phyloP scores from a whole-genome alignment of 2,329 filamentous ascomycete species.

The Phoma sp. region DNA sequence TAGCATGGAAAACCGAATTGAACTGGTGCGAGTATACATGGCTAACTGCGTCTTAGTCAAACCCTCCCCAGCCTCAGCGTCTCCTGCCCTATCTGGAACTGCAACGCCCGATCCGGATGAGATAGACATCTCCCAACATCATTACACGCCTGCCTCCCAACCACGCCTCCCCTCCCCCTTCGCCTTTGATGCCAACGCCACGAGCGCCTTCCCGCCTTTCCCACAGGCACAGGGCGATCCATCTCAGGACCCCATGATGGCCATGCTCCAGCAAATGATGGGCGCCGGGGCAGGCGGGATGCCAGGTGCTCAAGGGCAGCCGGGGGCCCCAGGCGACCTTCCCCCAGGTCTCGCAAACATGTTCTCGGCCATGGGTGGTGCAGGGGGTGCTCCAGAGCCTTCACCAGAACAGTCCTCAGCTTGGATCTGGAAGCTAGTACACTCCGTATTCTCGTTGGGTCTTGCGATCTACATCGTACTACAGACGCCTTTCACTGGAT shows the following conservation, averaged over 20 bases:
- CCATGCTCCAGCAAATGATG: constrained; percentile 78
- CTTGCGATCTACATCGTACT: constrained; percentile 74
- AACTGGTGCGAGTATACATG: constrained; percentile 2
- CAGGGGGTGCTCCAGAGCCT: constrained; percentile 34
- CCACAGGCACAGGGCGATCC: constrained; percentile 26
- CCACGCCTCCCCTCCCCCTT: constrained; percentile 48
- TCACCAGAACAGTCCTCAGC: constrained; percentile 52
- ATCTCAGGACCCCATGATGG: constrained; percentile 70
- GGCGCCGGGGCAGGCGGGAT: constrained; percentile 48
- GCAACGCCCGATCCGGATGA: constrained; percentile 68
- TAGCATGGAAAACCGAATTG: too few relatives aligned
- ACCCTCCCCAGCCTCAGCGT: constrained; percentile 26
- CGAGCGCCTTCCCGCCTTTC: constrained; percentile 25
- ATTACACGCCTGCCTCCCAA: constrained; percentile 63
- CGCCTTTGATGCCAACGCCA: constrained; percentile 34
- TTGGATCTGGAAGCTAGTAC: constrained; percentile 73
- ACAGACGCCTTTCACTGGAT: constrained; percentile 71
- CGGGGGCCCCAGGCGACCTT: constrained; percentile 40
- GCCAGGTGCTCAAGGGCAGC: constrained; percentile 35
- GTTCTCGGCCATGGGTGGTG: constrained; percentile 52
- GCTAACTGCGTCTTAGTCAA: constrained; percentile 34
- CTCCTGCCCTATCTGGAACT: constrained; percentile 31
- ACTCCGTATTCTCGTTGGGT: constrained; percentile 72
- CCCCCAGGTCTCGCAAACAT: constrained; percentile 52
- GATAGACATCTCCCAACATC: constrained; percentile 79